Evolutionary conservation across 108 stramenopile genomes (phyloP).

Genomic region (Cyclotella kingstonii): DNA sequence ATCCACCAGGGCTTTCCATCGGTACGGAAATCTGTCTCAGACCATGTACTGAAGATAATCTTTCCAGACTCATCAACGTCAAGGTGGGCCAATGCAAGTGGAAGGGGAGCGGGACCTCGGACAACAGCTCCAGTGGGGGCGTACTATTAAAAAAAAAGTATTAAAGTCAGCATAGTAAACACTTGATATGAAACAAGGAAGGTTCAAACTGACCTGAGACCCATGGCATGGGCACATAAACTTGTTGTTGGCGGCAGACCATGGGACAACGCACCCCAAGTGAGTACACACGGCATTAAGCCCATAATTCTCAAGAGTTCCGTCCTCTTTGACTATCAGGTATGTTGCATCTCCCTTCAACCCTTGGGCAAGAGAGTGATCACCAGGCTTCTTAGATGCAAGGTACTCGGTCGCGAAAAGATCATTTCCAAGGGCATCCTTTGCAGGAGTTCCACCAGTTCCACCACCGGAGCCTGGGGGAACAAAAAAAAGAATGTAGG

Average conservation of each 20-base stretch:
- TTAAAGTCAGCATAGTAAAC: neutral
- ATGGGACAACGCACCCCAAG: slow-evolving; percentile 98
- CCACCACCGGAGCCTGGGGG: slow-evolving; percentile 90
- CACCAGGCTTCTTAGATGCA: slow-evolving; percentile 76
- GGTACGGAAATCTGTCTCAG: slow-evolving; percentile 96
- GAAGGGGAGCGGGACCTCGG: slow-evolving; percentile 96
- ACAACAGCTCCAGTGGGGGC: slow-evolving; percentile 91
- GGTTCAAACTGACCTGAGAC: slow-evolving; percentile 56
- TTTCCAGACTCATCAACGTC: slow-evolving; percentile 81
- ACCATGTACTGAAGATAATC: slow-evolving; percentile 91
- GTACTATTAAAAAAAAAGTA: slow-evolving; percentile 59
- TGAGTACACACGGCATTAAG: slow-evolving; percentile 97
- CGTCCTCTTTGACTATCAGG: slow-evolving; percentile 96
- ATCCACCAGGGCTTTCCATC: slow-evolving; percentile 95
- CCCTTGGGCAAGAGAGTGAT: slow-evolving; percentile 92
- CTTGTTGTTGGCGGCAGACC: slow-evolving; percentile 97
- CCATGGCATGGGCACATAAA: slow-evolving; percentile 99
- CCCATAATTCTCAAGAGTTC: slow-evolving; percentile 76
- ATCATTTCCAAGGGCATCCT: slow-evolving; percentile 93
- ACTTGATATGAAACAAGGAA: neutral
- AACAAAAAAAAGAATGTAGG: slow-evolving; percentile 95
- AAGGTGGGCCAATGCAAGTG: slow-evolving; percentile 93
- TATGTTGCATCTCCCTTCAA: slow-evolving; percentile 99
- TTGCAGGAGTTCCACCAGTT: slow-evolving; percentile 79
- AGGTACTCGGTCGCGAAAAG: slow-evolving; percentile 88